These are phyloP conservation scores for Nigrospora osmanthi DNA, from an alignment of 2,329 filamentous ascomycete genomes.

Conservation along the genomic window DNA sequence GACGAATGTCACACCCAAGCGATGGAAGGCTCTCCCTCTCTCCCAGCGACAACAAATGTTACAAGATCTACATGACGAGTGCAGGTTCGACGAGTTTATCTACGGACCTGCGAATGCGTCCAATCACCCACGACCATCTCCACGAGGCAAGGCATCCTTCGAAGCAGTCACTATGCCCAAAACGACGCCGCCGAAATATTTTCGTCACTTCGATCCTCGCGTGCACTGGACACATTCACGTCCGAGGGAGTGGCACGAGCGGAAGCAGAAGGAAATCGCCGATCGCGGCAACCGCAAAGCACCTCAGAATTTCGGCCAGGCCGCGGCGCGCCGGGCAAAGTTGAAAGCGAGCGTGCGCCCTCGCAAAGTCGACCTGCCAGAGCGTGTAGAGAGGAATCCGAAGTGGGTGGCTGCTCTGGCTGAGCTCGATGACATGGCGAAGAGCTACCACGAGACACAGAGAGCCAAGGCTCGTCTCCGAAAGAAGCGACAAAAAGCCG, in stretches of 20 bases:
- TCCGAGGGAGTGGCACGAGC: slow-evolving; percentile 34
- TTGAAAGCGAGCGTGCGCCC: slow-evolving; percentile 21
- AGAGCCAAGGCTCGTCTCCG: not conserved
- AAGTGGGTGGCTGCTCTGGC: slow-evolving; percentile 36
- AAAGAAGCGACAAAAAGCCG: not conserved
- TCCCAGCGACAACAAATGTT: slow-evolving; percentile 9
- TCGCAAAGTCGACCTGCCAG: slow-evolving; percentile 28
- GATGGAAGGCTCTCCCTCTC: slow-evolving; percentile 4
- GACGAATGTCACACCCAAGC: not conserved
- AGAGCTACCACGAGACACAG: slow-evolving; percentile 4
- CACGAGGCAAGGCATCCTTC: too few relatives aligned
- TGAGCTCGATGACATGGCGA: slow-evolving; percentile 16
- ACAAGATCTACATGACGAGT: slow-evolving; percentile 15
- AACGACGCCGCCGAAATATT: slow-evolving; percentile 23
- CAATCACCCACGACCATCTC: slow-evolving; percentile 14
- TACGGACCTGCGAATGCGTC: slow-evolving; percentile 25
- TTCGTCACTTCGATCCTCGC: slow-evolving; percentile 40
- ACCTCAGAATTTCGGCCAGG: slow-evolving; percentile 37
- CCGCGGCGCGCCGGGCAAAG: slow-evolving; percentile 15
- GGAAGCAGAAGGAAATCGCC: slow-evolving; percentile 42
- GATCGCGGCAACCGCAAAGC: slow-evolving; percentile 38
- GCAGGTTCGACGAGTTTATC: slow-evolving; percentile 27
- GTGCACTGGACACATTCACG: slow-evolving; percentile 36
- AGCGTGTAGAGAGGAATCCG: slow-evolving; percentile 33
- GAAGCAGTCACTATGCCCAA: not conserved